Percentiles rank a stretch among this genome's conserved stretches.
Conservation (phyloP, 257 asterid species). For the Primulina eburnea region DNA sequence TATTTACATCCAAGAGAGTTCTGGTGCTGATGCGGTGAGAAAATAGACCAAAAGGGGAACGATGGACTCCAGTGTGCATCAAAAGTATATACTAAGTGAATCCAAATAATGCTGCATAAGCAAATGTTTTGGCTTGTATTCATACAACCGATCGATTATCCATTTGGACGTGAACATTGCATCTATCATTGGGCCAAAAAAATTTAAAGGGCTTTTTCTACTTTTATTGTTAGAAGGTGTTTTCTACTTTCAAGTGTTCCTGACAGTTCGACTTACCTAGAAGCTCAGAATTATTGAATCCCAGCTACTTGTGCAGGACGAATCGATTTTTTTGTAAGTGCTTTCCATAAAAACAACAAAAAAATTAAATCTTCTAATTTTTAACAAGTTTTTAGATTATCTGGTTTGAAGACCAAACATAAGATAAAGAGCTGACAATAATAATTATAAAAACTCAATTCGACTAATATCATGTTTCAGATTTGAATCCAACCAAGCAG, state of each 20-base stretch:
- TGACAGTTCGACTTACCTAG: too few species aligned
- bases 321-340: too few species aligned
- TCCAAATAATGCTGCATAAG: slow-evolving; percentile 11
- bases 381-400: too few species aligned
- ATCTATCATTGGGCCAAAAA: too few species aligned
- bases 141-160: too few species aligned
- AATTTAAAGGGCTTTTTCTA: background rate
- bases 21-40: slow-evolving; percentile 24
- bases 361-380: too few species aligned
- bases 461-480: background rate
- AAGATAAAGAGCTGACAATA: background rate
- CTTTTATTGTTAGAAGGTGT: too few species aligned
- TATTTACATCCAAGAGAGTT: slow-evolving; percentile 52
- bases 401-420: too few species aligned
- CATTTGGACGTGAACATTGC: background rate
- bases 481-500: background rate
- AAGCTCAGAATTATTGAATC: too few species aligned
- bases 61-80: background rate
- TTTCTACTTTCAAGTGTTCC: too few species aligned
- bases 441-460: background rate
- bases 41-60: slow-evolving; percentile 19
- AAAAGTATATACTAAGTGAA: slow-evolving; percentile 11
- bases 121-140: background rate
- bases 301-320: too few species aligned
- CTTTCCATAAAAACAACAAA: too few species aligned